These are phyloP conservation scores for Barnettozyma botsteinii DNA, from an alignment of 805 yeast species.

Conservation along the genomic window DNA sequence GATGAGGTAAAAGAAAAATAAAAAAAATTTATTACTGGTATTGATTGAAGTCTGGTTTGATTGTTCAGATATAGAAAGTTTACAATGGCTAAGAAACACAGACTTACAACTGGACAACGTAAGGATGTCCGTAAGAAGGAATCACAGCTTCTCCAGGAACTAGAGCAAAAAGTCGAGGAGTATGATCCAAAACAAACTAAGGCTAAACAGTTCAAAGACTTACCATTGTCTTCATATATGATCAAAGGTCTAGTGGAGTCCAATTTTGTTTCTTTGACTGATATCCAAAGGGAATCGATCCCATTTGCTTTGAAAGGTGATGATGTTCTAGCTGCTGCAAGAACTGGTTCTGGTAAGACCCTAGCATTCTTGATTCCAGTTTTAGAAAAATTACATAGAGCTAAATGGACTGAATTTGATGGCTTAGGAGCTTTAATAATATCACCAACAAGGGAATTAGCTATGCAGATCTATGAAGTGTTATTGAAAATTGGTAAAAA, in stretches of 20 bases:
- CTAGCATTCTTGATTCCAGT: slow-evolving; percentile 82
- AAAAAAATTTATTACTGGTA: too few relatives aligned
- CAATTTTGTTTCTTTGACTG: slow-evolving; percentile 77
- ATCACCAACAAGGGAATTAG: slow-evolving; percentile 64
- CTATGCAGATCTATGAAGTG: slow-evolving; percentile 69
- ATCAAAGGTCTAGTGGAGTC: slow-evolving; percentile 69
- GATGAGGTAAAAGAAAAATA: slow-evolving; percentile 5
- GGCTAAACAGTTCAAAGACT: slow-evolving; percentile 56
- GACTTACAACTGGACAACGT: slow-evolving; percentile 30
- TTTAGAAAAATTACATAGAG: slow-evolving; percentile 56
- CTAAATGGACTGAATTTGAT: slow-evolving; percentile 31
- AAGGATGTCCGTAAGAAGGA: slow-evolving; percentile 34
- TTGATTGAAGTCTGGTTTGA: too few relatives aligned
- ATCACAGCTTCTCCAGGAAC: slow-evolving; percentile 30
- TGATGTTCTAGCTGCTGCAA: slow-evolving; percentile 95
- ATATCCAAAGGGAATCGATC: slow-evolving; percentile 76
- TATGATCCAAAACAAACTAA: slow-evolving; percentile 40
- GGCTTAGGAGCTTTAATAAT: slow-evolving; percentile 64
- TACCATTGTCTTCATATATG: slow-evolving; percentile 68
- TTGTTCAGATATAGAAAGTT: too few relatives aligned
- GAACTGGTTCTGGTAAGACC: slow-evolving; percentile 96
- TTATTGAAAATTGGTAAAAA: slow-evolving; percentile 52
- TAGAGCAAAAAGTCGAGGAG: slow-evolving; percentile 49
- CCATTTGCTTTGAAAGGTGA: slow-evolving; percentile 72
- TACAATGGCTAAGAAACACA: slow-evolving; percentile 37